Evolutionary conservation across 106 monocot species (phyloP).

Genomic region (Dendrobium nobile): DNA sequence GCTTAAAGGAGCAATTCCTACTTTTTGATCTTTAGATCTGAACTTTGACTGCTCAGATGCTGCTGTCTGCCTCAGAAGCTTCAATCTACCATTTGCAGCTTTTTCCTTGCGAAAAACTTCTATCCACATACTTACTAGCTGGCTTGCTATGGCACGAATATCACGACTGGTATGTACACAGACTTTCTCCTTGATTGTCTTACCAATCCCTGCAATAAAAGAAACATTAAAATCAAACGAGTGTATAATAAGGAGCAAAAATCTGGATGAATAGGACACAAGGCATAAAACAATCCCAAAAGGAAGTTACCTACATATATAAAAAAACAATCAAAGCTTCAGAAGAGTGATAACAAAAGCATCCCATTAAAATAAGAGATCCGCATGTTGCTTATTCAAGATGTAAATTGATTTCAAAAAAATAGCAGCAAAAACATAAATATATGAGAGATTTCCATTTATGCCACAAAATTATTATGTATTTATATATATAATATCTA

Average conservation of each 20-base stretch:
- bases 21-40: slow-evolving; percentile 35
- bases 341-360: background rate
- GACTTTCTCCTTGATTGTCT: slow-evolving; percentile 89
- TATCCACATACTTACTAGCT: slow-evolving; percentile 90
- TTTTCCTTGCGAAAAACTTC: slow-evolving; percentile 95
- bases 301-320: background rate
- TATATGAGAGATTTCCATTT: too few species aligned
- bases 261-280: background rate
- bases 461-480: too few species aligned
- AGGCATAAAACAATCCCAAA: background rate
- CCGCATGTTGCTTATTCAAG: background rate
- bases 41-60: slow-evolving; percentile 41
- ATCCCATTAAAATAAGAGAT: background rate
- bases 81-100: slow-evolving; percentile 50
- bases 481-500: too few species aligned
- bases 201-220: slow-evolving; percentile 67
- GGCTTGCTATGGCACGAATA: slow-evolving; percentile 93
- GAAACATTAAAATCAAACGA: background rate
- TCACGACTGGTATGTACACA: slow-evolving; percentile 95
- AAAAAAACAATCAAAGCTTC: background rate
- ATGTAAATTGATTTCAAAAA: background rate
- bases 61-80: slow-evolving; percentile 29
- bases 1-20: slow-evolving; percentile 23
- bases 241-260: too few species aligned
- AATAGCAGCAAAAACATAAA: background rate